These are phyloP conservation scores for Favolaschia claudopus DNA, from an alignment of 768 basidiomycete genomes.

Conservation along the genomic window DNA sequence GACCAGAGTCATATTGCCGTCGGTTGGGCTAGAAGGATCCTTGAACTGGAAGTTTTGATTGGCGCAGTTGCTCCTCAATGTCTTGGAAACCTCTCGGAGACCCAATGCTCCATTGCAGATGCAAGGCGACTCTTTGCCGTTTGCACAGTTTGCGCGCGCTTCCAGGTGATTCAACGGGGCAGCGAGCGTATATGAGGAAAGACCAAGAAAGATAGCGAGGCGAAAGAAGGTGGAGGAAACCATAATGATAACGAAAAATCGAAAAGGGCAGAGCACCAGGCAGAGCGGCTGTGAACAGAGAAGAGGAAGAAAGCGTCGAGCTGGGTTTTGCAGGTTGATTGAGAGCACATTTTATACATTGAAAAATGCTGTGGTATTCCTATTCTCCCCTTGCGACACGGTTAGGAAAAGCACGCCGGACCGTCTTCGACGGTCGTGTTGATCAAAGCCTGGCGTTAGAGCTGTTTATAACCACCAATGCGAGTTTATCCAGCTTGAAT, in stretches of 20 bases:
- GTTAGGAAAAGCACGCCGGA: no score
- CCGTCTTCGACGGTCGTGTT: no score
- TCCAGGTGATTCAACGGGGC: slow-evolving; percentile 8
- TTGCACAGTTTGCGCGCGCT: slow-evolving; percentile 3
- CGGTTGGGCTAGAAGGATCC: slow-evolving; percentile 3
- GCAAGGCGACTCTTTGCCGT: slow-evolving; percentile 4
- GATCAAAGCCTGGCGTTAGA: no score
- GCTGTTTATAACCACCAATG: no score
- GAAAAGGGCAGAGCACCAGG: not conserved
- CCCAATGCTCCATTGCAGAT: slow-evolving; percentile 4
- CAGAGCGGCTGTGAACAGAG: no score
- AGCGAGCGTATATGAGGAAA: slow-evolving; percentile 3
- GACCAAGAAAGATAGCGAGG: no score
- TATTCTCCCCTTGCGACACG: no score
- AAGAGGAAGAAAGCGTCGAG: no score
- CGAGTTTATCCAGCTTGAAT: no score
- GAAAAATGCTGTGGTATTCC: no score
- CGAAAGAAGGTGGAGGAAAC: not conserved
- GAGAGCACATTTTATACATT: no score
- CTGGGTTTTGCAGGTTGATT: no score
- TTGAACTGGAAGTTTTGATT: slow-evolving; percentile 6
- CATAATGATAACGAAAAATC: not conserved
- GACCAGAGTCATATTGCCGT: slow-evolving; percentile 7
- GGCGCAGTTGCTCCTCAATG: not conserved
- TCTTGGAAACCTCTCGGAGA: not conserved